Base-by-base conservation (phyloP, 805 yeast species). In the Metschnikowia lachancei region DNA sequence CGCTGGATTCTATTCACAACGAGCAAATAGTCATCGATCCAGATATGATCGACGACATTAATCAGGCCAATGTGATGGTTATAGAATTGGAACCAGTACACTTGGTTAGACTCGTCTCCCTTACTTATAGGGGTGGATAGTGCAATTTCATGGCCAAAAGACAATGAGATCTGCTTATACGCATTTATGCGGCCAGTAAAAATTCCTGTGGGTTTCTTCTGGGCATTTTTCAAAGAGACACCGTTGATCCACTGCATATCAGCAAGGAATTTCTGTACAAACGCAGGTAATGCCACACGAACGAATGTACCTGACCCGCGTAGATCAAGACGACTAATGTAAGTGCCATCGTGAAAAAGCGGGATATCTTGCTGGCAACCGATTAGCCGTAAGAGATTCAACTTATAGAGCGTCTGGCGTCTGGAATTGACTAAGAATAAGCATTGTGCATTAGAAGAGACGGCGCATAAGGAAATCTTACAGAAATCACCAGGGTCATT, bases 1-100 rank as follows among this genome's bases (percentile, higher is more conserved):
- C 56, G 52, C 7, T 44, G 47, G 9, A 50, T 55, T 41, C 74
- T 49, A 48, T 70, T 70, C 22, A 72, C 53, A 13, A 70, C 26
- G 3, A 72, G 54, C 43, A 72, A 50, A 45, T 58, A 67, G 48
- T 64, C 67, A 12, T 63, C 60, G 43, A 59, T 63, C 70, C 72
- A 67, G 41, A 69, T 58, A 35, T 69, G 74, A 41, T 60, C 49
- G 4, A 66, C 55, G 4, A 72, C 61, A 40, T 69, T 69, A 41
- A 69, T 56, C 3, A 63, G 48, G 29, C 66, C 72, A 42, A 62
- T 49, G 24, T 57, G 60, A 46, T 62, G 64, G 50, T 67, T 65
- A 35, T 59, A 60, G 47, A 69, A 70, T 44, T 64, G 65, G 48
- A 60, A 71, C 77, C 77, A 72, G 10, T 70, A 47, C 4, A 67